Conservation (phyloP, 768 basidiomycete species). For the Vararia minispora region DNA sequence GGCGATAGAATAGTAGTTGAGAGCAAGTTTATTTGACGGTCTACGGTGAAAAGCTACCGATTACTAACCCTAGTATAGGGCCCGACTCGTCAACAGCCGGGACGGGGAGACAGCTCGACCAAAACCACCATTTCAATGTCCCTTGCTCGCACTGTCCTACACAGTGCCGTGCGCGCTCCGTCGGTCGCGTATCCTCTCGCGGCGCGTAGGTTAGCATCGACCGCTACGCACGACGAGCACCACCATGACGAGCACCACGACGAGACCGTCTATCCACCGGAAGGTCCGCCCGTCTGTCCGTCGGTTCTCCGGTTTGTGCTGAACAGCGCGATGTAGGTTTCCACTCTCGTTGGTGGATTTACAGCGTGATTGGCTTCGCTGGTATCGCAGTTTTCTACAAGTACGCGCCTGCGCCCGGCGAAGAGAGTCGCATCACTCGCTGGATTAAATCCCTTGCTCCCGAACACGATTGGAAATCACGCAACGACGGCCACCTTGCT, state of each 20-base stretch:
- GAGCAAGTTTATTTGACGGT: no score
- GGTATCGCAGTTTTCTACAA: conserved; percentile 50
- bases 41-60: no score
- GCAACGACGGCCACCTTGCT: conserved; percentile 48
- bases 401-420: conserved; percentile 48
- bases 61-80: no score
- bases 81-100: no score
- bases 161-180: conserved; percentile 6
- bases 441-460: conserved; percentile 54
- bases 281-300: conserved; percentile 35
- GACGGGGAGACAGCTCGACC: no score
- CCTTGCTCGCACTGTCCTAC: conserved; percentile 6
- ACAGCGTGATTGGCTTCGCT: conserved; percentile 40
- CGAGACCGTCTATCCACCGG: conserved; percentile 37
- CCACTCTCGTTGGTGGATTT: conserved; percentile 55
- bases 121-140: no score
- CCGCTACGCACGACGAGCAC: conserved; percentile 23
- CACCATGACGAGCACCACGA: conserved; percentile 29
- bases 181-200: not conserved
- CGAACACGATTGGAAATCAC: conserved; percentile 38
- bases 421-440: conserved; percentile 54
- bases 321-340: no score
- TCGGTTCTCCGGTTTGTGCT: conserved; percentile 1
- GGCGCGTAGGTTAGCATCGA: conserved; percentile 20
- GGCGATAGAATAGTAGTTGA: no score